Percentiles rank a stretch among this genome's conserved stretches.
These are phyloP conservation scores for Passalora sequoiae DNA, from an alignment of 2,329 filamentous ascomycete species.

Conservation along the genomic window DNA sequence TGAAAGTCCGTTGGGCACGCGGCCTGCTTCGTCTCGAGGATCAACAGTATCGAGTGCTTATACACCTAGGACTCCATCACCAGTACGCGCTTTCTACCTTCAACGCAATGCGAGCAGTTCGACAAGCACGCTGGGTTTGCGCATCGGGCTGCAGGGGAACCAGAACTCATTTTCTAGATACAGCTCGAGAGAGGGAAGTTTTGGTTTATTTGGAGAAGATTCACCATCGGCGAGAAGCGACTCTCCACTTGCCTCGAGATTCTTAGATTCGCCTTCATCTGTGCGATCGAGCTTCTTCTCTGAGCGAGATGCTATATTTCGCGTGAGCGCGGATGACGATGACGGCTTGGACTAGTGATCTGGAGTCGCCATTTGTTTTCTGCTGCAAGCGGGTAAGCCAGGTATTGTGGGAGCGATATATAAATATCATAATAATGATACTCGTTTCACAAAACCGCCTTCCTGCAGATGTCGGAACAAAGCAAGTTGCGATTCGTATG, in stretches of 20 bases:
- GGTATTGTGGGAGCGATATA: too few species aligned
- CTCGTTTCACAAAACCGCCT: too few species aligned
- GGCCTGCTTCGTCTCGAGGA: slow-evolving; percentile 3
- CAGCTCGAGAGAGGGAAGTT: slow-evolving; percentile 1
- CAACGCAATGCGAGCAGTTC: slow-evolving; percentile 10
- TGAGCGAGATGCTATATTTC: neutral
- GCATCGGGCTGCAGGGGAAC: slow-evolving; percentile 1
- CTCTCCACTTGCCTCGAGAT: neutral
- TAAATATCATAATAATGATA: too few species aligned
- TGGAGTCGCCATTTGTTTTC: too few species aligned
- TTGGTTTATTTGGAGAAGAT: slow-evolving; percentile 1
- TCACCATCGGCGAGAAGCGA: neutral
- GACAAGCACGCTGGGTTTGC: slow-evolving; percentile 9
- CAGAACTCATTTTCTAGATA: neutral
- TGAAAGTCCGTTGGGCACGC: slow-evolving; percentile 1
- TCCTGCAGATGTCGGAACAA: too few species aligned
- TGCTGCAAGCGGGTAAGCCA: too few species aligned
- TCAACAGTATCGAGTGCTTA: neutral
- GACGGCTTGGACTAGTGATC: neutral
- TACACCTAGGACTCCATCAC: slow-evolving; percentile 5
- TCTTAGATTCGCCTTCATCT: neutral
- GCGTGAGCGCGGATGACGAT: neutral
- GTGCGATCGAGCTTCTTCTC: slow-evolving; percentile 3
- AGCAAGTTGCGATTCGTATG: too few species aligned
- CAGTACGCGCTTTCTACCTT: slow-evolving; percentile 8